Base-by-base conservation (phyloP, 2,329 filamentous ascomycete species). In the Penicillium sp. region DNA sequence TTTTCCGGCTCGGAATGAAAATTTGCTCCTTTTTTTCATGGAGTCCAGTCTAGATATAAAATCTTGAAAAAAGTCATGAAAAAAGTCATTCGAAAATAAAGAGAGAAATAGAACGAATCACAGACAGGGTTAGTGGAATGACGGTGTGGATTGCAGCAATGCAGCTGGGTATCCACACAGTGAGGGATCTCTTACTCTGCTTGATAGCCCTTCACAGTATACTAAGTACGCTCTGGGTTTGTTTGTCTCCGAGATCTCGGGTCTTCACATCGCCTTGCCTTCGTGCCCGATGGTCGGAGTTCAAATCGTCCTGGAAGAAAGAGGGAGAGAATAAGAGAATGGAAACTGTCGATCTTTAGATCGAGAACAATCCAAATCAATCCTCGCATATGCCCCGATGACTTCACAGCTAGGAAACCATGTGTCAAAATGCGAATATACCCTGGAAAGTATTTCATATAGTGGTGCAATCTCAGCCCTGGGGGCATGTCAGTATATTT, bases 81-180 rank as follows among this genome's bases (percentile, higher is more conserved):
- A 42, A 43, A 22, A 54, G 40, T 50, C 52, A 49, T 27, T 42
- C 10, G 24, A 31, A 52, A 61, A 64, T 52, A 63, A 48, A 55
- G 54, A 58, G 47, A 55, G 48, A 50, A 47, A 58, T 52, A 6
- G 47, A 21, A 52, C 31, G 49, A 46, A 43, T 42, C 34, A 54
- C 40, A 36, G 42, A 16, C 32, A 43, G 52, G 49, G 49, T 27
- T 48, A 50, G 45, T 46, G 40, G 54, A 64, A 63, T 67, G 66
- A 68, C 66, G 65, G 66, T 68, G 65, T 68, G 65, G 54, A 54
- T 57, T 56, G 40, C 47, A 59, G 47, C 40, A 31, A 43, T 60
- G 52, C 57, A 63, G 56, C 52, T 43, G 27, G 34, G 56, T 47
- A 48, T 55, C 55, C 58, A 62, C 60, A 52, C 47, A 34, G 29